Evolutionary conservation across 2,329 filamentous ascomycete species (phyloP).

Genomic region (Phialocephala sp.): DNA sequence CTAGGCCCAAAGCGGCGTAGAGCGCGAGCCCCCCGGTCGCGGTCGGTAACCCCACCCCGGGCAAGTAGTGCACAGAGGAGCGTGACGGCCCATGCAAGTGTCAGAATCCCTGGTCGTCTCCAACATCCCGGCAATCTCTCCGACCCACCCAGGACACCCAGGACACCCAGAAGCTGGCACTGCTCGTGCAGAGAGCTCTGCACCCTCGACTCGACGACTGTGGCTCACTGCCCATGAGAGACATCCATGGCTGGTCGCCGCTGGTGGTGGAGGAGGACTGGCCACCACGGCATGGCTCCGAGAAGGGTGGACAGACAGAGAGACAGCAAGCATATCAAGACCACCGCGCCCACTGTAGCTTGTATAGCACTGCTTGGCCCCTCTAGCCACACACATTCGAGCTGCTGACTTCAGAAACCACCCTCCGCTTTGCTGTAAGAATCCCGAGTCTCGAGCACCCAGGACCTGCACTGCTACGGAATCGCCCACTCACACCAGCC

Average conservation of each 20-base stretch:
- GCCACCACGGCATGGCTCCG: neutral
- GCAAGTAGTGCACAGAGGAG: neutral
- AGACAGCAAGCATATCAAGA: neutral
- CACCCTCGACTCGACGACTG: neutral
- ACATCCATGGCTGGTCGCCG: neutral
- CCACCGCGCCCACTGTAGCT: slow-evolving; percentile 5
- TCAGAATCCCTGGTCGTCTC: neutral
- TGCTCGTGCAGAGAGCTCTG: neutral
- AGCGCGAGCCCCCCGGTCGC: slow-evolving; percentile 8
- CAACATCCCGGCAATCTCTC: neutral
- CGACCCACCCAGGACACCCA: neutral
- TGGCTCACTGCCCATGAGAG: neutral
- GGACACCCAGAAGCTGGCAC: neutral
- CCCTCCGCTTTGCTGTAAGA: neutral
- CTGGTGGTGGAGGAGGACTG: neutral
- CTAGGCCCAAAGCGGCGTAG: slow-evolving; percentile 22
- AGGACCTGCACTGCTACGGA: neutral
- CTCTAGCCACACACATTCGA: slow-evolving; percentile 8
- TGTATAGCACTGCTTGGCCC: neutral
- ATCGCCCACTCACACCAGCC: slow-evolving; percentile 14
- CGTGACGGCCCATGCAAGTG: neutral
- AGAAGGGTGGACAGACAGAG: no score
- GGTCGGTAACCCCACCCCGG: slow-evolving; percentile 14
- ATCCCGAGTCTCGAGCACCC: neutral
- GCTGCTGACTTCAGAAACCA: slow-evolving; percentile 8